A percentile compares a stretch with the other conserved stretches of the same genome.
These are phyloP conservation scores for Celoporthe dispersa DNA, from an alignment of 2,329 filamentous ascomycete genomes.

Conservation along the genomic window DNA sequence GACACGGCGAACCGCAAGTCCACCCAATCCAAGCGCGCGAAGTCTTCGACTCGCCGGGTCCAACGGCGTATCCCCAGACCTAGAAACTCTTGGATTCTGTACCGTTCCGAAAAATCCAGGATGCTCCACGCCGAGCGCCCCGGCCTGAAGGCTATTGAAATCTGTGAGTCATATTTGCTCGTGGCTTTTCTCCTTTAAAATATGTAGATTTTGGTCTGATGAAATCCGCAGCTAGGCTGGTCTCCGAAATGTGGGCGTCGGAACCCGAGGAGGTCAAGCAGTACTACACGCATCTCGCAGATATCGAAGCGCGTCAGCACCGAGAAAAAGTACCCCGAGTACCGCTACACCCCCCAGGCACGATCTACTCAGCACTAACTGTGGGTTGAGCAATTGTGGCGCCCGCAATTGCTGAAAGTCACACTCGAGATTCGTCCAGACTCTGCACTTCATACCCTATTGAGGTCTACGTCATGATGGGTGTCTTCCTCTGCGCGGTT, in stretches of 20 bases:
- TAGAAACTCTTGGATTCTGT: slow-evolving; percentile 34
- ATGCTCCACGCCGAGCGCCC: slow-evolving; percentile 13
- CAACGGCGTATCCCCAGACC: slow-evolving; percentile 29
- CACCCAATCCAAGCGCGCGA: no score
- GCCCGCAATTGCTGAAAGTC: no score
- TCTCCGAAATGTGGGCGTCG: slow-evolving; percentile 18
- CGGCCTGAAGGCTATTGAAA: slow-evolving; percentile 6
- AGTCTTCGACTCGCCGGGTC: not conserved
- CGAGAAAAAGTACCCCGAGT: slow-evolving; percentile 19
- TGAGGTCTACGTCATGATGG: no score
- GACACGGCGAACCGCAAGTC: not conserved
- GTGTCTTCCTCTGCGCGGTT: no score
- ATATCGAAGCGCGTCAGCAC: slow-evolving; percentile 9
- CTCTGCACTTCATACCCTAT: no score
- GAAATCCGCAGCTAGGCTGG: slow-evolving; percentile 2
- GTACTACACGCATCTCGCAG: slow-evolving; percentile 14
- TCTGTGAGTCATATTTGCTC: slow-evolving; percentile 13
- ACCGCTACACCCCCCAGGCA: slow-evolving; percentile 18
- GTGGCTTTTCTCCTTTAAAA: not conserved
- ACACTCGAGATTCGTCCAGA: not conserved
- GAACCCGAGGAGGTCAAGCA: slow-evolving; percentile 9
- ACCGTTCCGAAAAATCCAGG: slow-evolving; percentile 21
- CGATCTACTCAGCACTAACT: not conserved
- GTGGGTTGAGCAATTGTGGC: no score
- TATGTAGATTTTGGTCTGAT: not conserved